Evolutionary conservation across 2,329 filamentous ascomycete genomes (phyloP).

Genomic region (Sclerotinia nivalis): DNA sequence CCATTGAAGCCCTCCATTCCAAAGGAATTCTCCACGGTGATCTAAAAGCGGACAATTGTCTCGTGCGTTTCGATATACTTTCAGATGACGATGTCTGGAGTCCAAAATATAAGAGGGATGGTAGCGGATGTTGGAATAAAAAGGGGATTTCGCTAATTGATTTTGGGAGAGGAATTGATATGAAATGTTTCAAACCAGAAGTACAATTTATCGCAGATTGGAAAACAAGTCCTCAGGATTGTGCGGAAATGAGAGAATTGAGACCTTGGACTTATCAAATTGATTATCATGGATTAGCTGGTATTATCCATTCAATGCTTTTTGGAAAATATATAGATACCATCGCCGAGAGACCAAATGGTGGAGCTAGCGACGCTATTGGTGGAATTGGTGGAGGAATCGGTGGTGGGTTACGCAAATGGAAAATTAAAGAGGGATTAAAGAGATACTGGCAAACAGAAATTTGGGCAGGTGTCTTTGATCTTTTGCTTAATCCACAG

Average conservation of each 20-base stretch:
- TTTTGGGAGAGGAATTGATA: conserved; percentile 92
- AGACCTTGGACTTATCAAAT: conserved; percentile 97
- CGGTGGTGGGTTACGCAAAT: conserved; percentile 58
- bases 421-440: conserved; percentile 76
- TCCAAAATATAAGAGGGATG: conserved; percentile 69
- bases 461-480: conserved; percentile 82
- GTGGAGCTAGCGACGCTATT: conserved; percentile 51
- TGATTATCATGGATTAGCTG: conserved; percentile 91
- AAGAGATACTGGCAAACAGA: conserved; percentile 98
- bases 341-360: conserved; percentile 45
- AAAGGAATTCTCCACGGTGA: conserved; percentile 86
- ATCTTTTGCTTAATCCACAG: conserved; percentile 80
- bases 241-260: conserved; percentile 91
- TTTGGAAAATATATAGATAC: conserved; percentile 97
- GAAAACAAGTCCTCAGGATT: conserved; percentile 85
- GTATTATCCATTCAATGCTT: conserved; percentile 81
- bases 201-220: conserved; percentile 95
- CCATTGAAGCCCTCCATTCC: conserved; percentile 80
- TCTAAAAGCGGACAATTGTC: conserved; percentile 92
- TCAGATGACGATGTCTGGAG: conserved; percentile 51
- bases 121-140: conserved; percentile 72
- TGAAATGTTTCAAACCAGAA: conserved; percentile 74
- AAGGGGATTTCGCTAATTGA: conserved; percentile 89
- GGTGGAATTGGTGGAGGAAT: conserved; percentile 42
- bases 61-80: conserved; percentile 74